Evolutionary conservation across 75 land plant species (phyloP), one percentile per base, ranked within the genome.

Genomic region (Isoetes taiwanensis): DNA sequence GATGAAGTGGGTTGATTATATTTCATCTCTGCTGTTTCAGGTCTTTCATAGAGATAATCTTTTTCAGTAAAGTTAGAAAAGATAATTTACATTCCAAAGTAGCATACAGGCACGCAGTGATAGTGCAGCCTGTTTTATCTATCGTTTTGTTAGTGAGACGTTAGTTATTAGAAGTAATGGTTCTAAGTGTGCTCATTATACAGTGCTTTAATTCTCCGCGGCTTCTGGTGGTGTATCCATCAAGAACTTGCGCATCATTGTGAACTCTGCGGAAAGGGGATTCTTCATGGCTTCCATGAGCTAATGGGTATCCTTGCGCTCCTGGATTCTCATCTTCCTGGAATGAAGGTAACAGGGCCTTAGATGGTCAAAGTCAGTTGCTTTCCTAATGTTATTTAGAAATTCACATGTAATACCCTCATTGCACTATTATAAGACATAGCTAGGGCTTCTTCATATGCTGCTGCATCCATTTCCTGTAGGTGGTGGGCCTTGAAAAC

Each of bases 401-500:
- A 9, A 37, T 37, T 14, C 12, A 9, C 14, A 37, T 9, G 14
- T 9, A 37, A 37, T 46, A 46, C 50, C 23, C 50, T 46, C 50
- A 46, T 46, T 6, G 50, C 50, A n/a, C 50, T 46, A 23, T 46
- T 46, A 23, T 46, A 46, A 6, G 50, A 23, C 50, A 46, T 46
- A 6, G 50, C 38, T 16, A 23, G 50, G 50, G 50, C 50, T 23
- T 46, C 50, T 46, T 46, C 50, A 23, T 46, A 46, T 23, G 16
- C 50, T 5, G 50, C 50, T 5, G 50, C 50, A n/a, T 46, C 50
- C 6, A 46, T 16, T 23, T 46, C 50, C 23, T 46, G 50, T 23
- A 46, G 25, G 50, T 46, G 50, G 50, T 46, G 50, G 4, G 50
- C 50, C 50, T 46, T 46, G 19, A 46, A 46, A 23, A 46, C 16